A percentile compares a stretch with the other conserved stretches of the same genome.
Conservation (phyloP, 2,329 filamentous ascomycete genomes). For the Calonectria fujianensis region DNA sequence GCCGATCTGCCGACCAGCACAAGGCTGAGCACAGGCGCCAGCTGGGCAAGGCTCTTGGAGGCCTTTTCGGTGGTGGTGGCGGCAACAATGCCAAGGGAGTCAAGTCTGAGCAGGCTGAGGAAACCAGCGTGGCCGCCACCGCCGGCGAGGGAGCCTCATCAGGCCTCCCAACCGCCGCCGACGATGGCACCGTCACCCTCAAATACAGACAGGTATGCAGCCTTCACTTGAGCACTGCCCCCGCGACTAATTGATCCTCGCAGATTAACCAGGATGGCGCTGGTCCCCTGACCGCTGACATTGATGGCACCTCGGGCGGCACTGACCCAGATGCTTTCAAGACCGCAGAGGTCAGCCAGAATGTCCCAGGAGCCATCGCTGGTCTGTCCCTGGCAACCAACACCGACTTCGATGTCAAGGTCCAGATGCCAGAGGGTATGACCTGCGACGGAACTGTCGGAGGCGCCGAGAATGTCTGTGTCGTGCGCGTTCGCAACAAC, state of each 20-base stretch:
- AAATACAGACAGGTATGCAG: constrained; percentile 72
- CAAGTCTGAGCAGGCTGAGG: constrained; percentile 65
- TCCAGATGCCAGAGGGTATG: constrained; percentile 81
- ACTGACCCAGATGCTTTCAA: constrained; percentile 77
- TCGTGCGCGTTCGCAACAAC: constrained; percentile 78
- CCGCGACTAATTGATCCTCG: constrained; percentile 22
- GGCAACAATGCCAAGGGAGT: constrained; percentile 52
- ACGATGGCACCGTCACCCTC: constrained; percentile 77
- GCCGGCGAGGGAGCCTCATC: constrained; percentile 71
- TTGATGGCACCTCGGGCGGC: constrained; percentile 79
- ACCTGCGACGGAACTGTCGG: constrained; percentile 77
- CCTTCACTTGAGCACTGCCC: constrained; percentile 39
- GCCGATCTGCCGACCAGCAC: constrained; percentile 33
- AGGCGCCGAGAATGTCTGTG: constrained; percentile 77
- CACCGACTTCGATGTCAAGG: constrained; percentile 78
- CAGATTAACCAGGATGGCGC: constrained; percentile 83
- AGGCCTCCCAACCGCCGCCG: constrained; percentile 77
- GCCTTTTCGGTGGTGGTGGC: constrained; percentile 55
- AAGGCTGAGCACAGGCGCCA: constrained; percentile 54
- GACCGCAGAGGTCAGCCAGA: constrained; percentile 67
- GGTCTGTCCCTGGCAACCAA: constrained; percentile 76
- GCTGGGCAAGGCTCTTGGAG: constrained; percentile 48
- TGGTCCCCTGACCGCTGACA: constrained; percentile 75
- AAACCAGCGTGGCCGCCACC: constrained; percentile 72
- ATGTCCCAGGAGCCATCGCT: constrained; percentile 69